These are phyloP conservation scores for Tubosaeta brunneosetosa DNA, from an alignment of 768 basidiomycete genomes.

Conservation along the genomic window DNA sequence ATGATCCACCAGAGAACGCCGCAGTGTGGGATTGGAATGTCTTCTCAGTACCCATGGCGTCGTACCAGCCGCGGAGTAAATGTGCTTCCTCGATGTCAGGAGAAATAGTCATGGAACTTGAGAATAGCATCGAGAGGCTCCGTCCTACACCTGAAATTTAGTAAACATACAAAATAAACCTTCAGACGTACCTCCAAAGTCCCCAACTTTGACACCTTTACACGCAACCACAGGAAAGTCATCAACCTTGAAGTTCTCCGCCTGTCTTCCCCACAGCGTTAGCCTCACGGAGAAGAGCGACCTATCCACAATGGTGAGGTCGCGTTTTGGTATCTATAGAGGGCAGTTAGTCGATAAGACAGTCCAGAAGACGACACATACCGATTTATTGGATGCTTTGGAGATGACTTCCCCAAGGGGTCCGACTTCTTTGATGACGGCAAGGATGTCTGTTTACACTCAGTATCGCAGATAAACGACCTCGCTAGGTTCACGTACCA, in stretches of 20 bases:
- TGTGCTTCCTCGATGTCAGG: conserved; percentile 93
- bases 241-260: conserved; percentile 66
- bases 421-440: conserved; percentile 73
- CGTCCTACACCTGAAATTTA: conserved; percentile 47
- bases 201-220: conserved; percentile 90
- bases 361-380: conserved; percentile 19
- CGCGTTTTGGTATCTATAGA: conserved; percentile 77
- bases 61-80: conserved; percentile 87
- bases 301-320: conserved; percentile 82
- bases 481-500: conserved; percentile 46
- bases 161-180: neutral
- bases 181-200: conserved; percentile 65
- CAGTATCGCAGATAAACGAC: neutral
- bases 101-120: conserved; percentile 76
- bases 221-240: conserved; percentile 78
- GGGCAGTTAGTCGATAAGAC: conserved; percentile 1
- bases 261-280: conserved; percentile 95
- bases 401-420: conserved; percentile 68
- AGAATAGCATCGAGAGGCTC: conserved; percentile 77
- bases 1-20: conserved; percentile 34
- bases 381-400: conserved; percentile 63
- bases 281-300: conserved; percentile 73
- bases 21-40: conserved; percentile 68
- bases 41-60: conserved; percentile 56
- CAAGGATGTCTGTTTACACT: conserved; percentile 69